Base-by-base conservation (phyloP, 2,329 filamentous ascomycete species). In the Lasiodiplodia sp. region DNA sequence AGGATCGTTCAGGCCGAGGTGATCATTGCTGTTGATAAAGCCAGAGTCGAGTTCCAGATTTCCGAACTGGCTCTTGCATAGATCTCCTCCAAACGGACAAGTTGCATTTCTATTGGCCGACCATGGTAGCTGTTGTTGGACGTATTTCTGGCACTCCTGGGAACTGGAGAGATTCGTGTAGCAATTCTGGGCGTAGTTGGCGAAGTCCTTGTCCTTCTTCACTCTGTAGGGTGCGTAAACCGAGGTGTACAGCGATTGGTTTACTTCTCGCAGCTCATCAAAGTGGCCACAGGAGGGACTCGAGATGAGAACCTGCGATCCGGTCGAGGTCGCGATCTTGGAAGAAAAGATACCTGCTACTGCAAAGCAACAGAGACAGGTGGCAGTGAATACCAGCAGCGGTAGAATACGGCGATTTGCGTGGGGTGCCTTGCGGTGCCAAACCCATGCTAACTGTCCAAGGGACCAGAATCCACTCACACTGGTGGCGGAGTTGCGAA, bases 31-130 rank as follows among this genome's bases (percentile, higher is more conserved):
- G 62, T 76, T 69, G 4, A 76, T 52, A 21, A 68, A 69, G 1
- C 75, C 75, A 2, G 73, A 72, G 52, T 77, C 73, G 21, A 77
- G 38, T 6, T 70, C 57, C 2, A 76, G 44, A 18, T 74, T 73
- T 0, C 69, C 68, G 3, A 69, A 58, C 8, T 69, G 23, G 5
- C 56, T 31, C 38, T 67, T 70, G 52, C 74, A 76, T 3, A 75
- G 71, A 2, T 69, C 66, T 6, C 69, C 53, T 1, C 57, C 66
- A 56, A 75, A 75, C 1, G 75, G 75, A 47, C 74, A 76, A 31
- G 56, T 52, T 2, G 68, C 56, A 44, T 72, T 71, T 8, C 21
- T 60, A 4, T 28, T 44, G 0, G 6, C 7, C 7, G 25, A 34
- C 18, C 2, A 66, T 53, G 23, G 60, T 68, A 34, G 69, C 58